These are phyloP conservation scores for Artemisia tridentata DNA, from an alignment of 129 eudicot genomes.

Conservation along the genomic window DNA sequence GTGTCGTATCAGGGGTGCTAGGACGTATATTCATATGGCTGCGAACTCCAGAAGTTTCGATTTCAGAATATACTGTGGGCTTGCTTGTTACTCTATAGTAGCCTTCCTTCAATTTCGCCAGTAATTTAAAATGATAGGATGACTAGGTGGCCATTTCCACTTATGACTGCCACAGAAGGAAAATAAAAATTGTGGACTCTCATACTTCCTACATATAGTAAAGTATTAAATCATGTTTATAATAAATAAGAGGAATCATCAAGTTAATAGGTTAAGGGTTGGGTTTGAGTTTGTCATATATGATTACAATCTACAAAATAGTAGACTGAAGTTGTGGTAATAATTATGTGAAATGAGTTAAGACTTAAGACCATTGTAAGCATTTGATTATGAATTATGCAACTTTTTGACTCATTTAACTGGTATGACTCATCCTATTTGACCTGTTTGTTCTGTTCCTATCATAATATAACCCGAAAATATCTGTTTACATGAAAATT, in stretches of 20 bases:
- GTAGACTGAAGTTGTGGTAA: neutral
- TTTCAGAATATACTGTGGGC: too few species aligned
- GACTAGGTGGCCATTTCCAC: slow-evolving; percentile 1
- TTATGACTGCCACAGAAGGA: slow-evolving; percentile 4
- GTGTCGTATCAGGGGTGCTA: too few species aligned
- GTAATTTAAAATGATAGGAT: neutral
- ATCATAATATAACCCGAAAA: neutral
- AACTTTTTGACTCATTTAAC: neutral
- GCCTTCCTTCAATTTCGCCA: neutral
- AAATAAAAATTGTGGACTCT: neutral
- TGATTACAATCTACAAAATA: too few species aligned
- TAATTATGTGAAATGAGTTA: neutral
- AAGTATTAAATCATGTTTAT: too few species aligned
- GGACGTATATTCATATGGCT: too few species aligned
- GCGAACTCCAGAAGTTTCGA: too few species aligned
- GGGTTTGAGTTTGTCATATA: too few species aligned
- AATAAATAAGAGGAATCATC: too few species aligned
- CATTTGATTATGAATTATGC: slow-evolving; percentile 2
- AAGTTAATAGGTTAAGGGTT: too few species aligned
- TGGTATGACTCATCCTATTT: neutral
- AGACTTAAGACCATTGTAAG: neutral
- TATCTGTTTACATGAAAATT: neutral
- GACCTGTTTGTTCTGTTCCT: neutral
- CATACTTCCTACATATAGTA: too few species aligned
- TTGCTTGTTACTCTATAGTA: too few species aligned